phyloP scores from a whole-genome alignment of 2,329 filamentous ascomycete genomes.

The Xenoacremonium recifei region DNA sequence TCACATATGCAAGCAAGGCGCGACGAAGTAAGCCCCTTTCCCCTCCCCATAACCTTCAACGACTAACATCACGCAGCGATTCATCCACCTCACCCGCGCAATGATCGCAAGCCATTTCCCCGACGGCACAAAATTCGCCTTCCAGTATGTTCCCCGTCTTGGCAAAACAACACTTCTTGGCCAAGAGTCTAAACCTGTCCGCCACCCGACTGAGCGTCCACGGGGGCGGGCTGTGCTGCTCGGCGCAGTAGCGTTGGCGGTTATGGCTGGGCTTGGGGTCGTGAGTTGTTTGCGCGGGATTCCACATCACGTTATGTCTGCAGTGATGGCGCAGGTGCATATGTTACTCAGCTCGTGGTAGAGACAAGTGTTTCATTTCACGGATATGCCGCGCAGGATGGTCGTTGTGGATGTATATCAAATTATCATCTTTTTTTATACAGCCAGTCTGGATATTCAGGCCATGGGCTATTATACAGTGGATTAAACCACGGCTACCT shows the following conservation, averaged over 20 bases:
- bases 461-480: neutral
- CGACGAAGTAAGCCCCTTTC: slow-evolving; percentile 22
- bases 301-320: slow-evolving; percentile 17
- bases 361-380: neutral
- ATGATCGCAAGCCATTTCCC: slow-evolving; percentile 58
- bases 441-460: neutral
- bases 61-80: slow-evolving; percentile 21
- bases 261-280: slow-evolving; percentile 12
- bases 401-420: neutral
- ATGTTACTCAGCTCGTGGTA: slow-evolving; percentile 15
- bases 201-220: too few relatives aligned
- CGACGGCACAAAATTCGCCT: slow-evolving; percentile 64
- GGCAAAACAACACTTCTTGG: slow-evolving; percentile 33
- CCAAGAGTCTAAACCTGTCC: too few relatives aligned
- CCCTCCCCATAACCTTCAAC: neutral
- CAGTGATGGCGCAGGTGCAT: slow-evolving; percentile 18
- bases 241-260: slow-evolving; percentile 10
- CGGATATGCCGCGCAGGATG: neutral
- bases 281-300: slow-evolving; percentile 11
- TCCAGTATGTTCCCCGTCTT: slow-evolving; percentile 63
- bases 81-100: slow-evolving; percentile 39
- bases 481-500: too few relatives aligned
- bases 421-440: neutral
- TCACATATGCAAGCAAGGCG: slow-evolving; percentile 36
- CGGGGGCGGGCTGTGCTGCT: slow-evolving; percentile 23